Evolutionary conservation across 2,329 filamentous ascomycete species (phyloP).

Genomic region (Talaromyces islandicus): DNA sequence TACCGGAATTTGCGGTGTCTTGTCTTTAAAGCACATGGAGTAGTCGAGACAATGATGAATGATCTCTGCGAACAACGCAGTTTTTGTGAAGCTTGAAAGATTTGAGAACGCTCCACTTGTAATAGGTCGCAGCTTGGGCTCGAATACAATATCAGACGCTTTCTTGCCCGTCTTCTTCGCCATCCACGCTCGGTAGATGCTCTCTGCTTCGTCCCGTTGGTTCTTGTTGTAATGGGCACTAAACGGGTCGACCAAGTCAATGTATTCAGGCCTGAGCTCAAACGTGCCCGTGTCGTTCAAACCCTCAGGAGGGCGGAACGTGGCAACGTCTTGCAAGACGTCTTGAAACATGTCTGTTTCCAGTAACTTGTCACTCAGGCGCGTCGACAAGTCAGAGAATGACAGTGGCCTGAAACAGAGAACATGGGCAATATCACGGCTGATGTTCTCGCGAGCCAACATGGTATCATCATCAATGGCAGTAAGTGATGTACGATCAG

Average conservation of each 20-base stretch:
- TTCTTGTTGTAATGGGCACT: slow-evolving; percentile 96
- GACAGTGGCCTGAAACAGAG: slow-evolving; percentile 94
- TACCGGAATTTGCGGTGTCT: slow-evolving; percentile 67
- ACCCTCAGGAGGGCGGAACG: slow-evolving; percentile 83
- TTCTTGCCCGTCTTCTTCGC: slow-evolving; percentile 80
- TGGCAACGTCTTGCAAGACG: slow-evolving; percentile 80
- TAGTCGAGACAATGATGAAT: slow-evolving; percentile 85
- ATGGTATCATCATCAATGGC: slow-evolving; percentile 29
- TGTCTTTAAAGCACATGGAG: slow-evolving; percentile 61
- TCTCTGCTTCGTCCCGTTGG: slow-evolving; percentile 90
- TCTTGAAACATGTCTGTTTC: slow-evolving; percentile 84
- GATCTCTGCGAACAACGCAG: slow-evolving; percentile 80
- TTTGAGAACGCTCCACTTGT: slow-evolving; percentile 69
- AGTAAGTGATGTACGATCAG: slow-evolving; percentile 72
- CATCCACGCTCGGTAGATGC: slow-evolving; percentile 78
- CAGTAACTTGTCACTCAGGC: slow-evolving; percentile 81
- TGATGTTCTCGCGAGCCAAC: slow-evolving; percentile 65
- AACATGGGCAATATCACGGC: slow-evolving; percentile 85
- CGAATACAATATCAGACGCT: slow-evolving; percentile 79
- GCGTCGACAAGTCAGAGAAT: slow-evolving; percentile 82
- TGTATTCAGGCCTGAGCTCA: slow-evolving; percentile 77
- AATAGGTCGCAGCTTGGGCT: slow-evolving; percentile 75
- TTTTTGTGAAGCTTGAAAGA: slow-evolving; percentile 73
- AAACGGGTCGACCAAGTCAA: slow-evolving; percentile 89
- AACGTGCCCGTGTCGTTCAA: slow-evolving; percentile 91